Percentiles rank a stretch among this genome's conserved stretches.
These are phyloP conservation scores for Phytophthora capsici DNA, from an alignment of 352 stramenopile genomes.

Conservation along the genomic window DNA sequence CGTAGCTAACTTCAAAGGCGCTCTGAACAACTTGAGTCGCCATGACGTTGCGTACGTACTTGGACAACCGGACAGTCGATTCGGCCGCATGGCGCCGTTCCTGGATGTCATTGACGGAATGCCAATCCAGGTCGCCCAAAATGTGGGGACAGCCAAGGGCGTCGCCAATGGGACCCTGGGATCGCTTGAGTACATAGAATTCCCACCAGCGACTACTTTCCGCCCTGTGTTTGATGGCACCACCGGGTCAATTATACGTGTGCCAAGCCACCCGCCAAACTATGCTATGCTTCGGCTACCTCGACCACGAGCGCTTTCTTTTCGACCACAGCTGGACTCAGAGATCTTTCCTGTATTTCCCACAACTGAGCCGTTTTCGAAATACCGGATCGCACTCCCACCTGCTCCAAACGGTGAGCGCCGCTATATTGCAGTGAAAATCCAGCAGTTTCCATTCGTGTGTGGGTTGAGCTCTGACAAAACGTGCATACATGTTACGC, in stretches of 20 bases:
- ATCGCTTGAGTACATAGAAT: neutral
- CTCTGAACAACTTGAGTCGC: no score
- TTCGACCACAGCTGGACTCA: no score
- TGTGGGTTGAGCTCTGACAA: no score
- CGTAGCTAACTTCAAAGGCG: neutral
- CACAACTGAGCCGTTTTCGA: neutral
- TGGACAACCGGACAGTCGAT: neutral
- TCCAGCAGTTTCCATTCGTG: no score
- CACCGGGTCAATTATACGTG: neutral
- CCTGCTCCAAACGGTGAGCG: no score
- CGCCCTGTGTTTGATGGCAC: conserved; percentile 8
- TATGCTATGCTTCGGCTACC: no score
- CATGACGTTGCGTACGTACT: neutral
- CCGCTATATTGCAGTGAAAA: no score
- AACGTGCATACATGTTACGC: no score
- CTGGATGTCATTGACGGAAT: conserved; percentile 23
- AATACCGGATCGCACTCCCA: neutral
- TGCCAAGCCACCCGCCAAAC: neutral
- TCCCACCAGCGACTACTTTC: neutral
- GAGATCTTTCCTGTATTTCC: conserved; percentile 3
- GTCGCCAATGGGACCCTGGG: conserved; percentile 5
- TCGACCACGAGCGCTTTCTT: no score
- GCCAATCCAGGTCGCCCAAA: conserved; percentile 24
- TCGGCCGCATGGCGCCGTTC: conserved; percentile 19
- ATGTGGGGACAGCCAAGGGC: neutral